Base-by-base conservation (phyloP, 441 rosid genomes). In the Omphalea diandra region DNA sequence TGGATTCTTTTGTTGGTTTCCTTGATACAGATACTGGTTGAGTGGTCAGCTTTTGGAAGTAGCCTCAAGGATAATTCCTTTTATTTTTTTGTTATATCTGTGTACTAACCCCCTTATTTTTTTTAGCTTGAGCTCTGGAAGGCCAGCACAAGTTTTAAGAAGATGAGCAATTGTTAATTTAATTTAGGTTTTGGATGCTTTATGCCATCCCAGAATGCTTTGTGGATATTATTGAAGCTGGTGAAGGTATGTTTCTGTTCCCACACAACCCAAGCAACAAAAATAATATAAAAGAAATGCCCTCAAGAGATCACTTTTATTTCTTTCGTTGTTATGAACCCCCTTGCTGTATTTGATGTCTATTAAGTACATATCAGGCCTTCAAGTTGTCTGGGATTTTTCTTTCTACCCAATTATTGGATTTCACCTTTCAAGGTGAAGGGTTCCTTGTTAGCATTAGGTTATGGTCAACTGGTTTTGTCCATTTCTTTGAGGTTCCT, bases 161-260 rank as follows among this genome's bases (percentile, higher is more conserved):
- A 44, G 80, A 63, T 65, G 73, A 75, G 81, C 62, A 56, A 68
- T 44, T 65, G 73, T 61, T 78, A 67, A 61, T 69, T n/a, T 74
- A 72, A 50, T 72, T 40, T 80, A 74, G 71, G 75, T 59, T 75
- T 79, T 70, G 29, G 73, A 70, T 73, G 68, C 60, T 40, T 49
- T 70, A 33, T 63, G 59, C 69, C 40, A 38, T 71, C 69, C 59
- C 43, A 60, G 46, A 73, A 60, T 44, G 41, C 62, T 68, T 63
- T 56, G 54, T 69, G 59, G 79, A 46, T 71, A 60, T 67, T 52
- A 43, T 71, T 65, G 82, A 76, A 69, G 85, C 74, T 60, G 67
- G 54, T 63, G 41, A 80, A 81, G 87, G 87, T 84, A 84, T 63
- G 87, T 80, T 68, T 72, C 70, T 63, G 41, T 72, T 71, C 67